phyloP scores from a whole-genome alignment of 441 rosid species.

The Croton setiger region DNA sequence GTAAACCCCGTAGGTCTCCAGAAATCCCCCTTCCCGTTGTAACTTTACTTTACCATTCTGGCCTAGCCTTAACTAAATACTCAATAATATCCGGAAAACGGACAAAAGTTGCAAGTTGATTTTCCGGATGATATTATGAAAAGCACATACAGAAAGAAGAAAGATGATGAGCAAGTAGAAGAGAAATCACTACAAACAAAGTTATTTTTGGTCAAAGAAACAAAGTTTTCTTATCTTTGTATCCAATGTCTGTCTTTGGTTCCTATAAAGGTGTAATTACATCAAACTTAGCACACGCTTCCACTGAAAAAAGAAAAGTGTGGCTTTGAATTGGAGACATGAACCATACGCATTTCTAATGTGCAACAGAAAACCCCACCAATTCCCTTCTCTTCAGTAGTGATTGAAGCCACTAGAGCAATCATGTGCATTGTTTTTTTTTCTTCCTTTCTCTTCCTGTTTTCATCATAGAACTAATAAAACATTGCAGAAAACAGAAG shows the following conservation, averaged over 20 bases:
- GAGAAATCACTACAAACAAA: not conserved
- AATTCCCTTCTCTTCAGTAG: not conserved
- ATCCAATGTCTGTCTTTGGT: constrained; percentile 1
- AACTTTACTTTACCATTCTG: too few relatives aligned
- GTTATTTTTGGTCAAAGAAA: not conserved
- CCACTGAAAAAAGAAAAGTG: constrained; percentile 6
- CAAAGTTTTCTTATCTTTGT: not conserved
- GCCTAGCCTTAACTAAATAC: too few relatives aligned
- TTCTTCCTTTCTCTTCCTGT: not conserved
- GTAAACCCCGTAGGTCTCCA: too few relatives aligned
- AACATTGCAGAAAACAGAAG: not conserved
- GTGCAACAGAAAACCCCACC: not conserved
- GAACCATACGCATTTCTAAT: constrained; percentile 11
- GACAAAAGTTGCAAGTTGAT: too few relatives aligned
- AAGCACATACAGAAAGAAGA: not conserved
- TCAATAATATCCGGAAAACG: too few relatives aligned
- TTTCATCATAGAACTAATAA: not conserved
- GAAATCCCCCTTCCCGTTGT: too few relatives aligned
- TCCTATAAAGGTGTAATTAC: not conserved
- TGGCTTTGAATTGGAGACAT: not conserved
- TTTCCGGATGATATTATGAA: not conserved
- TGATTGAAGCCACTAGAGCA: not conserved
- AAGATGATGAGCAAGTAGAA: not conserved
- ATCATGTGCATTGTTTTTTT: not conserved
- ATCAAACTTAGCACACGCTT: constrained; percentile 9